phyloP scores from a whole-genome alignment of 768 basidiomycete genomes.

The Rhizopogon vulgaris region DNA sequence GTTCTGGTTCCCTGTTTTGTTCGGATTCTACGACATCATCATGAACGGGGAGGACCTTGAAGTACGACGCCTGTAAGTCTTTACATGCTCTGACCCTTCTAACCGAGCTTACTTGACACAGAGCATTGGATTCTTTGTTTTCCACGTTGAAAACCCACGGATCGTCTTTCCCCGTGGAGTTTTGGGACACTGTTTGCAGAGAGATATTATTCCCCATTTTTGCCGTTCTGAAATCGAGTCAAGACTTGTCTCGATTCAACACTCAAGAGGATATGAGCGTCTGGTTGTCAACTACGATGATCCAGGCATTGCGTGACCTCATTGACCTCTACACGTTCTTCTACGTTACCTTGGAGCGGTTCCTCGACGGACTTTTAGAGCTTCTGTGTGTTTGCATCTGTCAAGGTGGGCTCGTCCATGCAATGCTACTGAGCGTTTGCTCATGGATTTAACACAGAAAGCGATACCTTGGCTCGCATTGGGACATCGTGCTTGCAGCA shows the following conservation, averaged over 20 bases:
- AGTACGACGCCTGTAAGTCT: slow-evolving; percentile 85
- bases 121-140: slow-evolving; percentile 95
- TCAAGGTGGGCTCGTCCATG: slow-evolving; percentile 61
- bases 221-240: slow-evolving; percentile 87
- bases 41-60: slow-evolving; percentile 99
- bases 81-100: background rate
- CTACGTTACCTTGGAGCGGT: slow-evolving; percentile 85
- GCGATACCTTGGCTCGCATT: slow-evolving; percentile 94
- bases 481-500: slow-evolving; percentile 98
- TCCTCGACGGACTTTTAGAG: slow-evolving; percentile 90
- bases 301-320: slow-evolving; percentile 91
- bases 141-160: slow-evolving; percentile 90
- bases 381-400: slow-evolving; percentile 95
- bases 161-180: slow-evolving; percentile 75
- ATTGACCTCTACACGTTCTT: slow-evolving; percentile 95
- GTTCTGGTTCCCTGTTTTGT: slow-evolving; percentile 95
- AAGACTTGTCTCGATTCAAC: slow-evolving; percentile 87
- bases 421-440: background rate
- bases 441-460: slow-evolving; percentile 51
- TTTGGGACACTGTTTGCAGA: slow-evolving; percentile 97
- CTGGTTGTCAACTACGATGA: slow-evolving; percentile 98
- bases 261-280: slow-evolving; percentile 99
- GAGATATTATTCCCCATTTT: slow-evolving; percentile 98
- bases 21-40: slow-evolving; percentile 99
- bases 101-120: slow-evolving; percentile 27